Percentiles rank a stretch among this genome's conserved stretches.
Evolutionary conservation across 352 stramenopile genomes (phyloP).

Genomic region (Phytophthora chlamydospora): DNA sequence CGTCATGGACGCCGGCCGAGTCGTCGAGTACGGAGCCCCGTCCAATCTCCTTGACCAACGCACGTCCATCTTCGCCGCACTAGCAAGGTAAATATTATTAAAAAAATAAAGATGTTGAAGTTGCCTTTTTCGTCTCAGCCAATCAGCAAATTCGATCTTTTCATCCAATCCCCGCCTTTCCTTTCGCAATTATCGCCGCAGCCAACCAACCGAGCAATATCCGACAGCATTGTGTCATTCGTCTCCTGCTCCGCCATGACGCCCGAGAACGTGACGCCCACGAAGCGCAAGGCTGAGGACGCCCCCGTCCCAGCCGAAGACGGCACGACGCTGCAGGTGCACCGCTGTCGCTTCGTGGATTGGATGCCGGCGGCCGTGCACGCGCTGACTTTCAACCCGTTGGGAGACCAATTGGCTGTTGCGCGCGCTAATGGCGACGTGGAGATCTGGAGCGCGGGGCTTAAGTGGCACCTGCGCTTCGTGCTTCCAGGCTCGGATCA

Average conservation of each 20-base stretch:
- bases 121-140: neutral
- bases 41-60: slow-evolving; percentile 56
- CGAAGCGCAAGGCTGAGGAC: slow-evolving; percentile 64
- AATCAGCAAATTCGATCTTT: neutral
- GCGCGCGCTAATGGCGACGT: slow-evolving; percentile 82
- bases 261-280: slow-evolving; percentile 26
- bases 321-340: slow-evolving; percentile 53
- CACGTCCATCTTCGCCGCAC: slow-evolving; percentile 2
- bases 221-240: slow-evolving; percentile 12
- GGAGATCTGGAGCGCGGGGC: slow-evolving; percentile 72
- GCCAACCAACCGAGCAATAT: slow-evolving; percentile 22
- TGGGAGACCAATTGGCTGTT: slow-evolving; percentile 69
- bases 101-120: neutral
- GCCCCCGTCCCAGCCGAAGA: slow-evolving; percentile 2
- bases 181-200: slow-evolving; percentile 4
- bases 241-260: slow-evolving; percentile 14
- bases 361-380: slow-evolving; percentile 82
- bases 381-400: slow-evolving; percentile 61
- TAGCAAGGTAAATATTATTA: neutral
- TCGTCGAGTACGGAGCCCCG: slow-evolving; percentile 92
- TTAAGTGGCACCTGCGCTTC: slow-evolving; percentile 78
- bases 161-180: neutral
- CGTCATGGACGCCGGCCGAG: slow-evolving; percentile 38
- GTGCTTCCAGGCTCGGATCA: slow-evolving; percentile 68
- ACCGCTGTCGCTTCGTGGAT: slow-evolving; percentile 87